Base-by-base conservation (phyloP, 1,284 basidiomycete species). In the Puccinia sorghi region DNA sequence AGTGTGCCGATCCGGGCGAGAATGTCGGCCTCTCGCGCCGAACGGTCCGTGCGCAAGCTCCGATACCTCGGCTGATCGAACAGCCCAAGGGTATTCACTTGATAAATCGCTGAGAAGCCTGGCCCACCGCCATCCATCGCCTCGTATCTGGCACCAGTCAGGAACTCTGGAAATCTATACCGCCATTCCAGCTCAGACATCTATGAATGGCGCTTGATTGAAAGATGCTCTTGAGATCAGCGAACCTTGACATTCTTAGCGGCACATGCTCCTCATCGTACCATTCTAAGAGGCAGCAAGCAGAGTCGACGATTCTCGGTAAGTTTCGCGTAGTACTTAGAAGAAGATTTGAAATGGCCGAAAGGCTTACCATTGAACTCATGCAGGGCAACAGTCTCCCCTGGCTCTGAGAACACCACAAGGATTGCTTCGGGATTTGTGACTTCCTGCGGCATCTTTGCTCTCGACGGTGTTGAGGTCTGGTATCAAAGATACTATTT, bases 231-330 rank as follows among this genome's bases (percentile, higher is more conserved):
- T 4, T 75, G 15, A 2, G 20, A 41, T 67, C 32, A n/a, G 48
- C 82, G 72, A 32, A 83, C 83, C 81, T 80, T 27, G 80, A 54
- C 80, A 83, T 83, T 0, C 85, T 83, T 2, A 86, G 77, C 1
- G 85, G 85, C 1, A 86, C 83, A 73, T 86, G 85, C 75, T 86
- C 85, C 73, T 82, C 81, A 80, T 85, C 85, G 82, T 86, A 86
- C 85, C 85, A 86, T 57, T 84, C 84, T 84, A 67, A 25, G 8
- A 17, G 46, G 9, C 43, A 1, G 17, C 1, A 25, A 32, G 9
- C 50, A 37, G n/a, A 17, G 20, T 41, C 12, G 27, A 12, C 0
- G 25, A 61, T 20, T 39, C 17, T 9, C 41, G 43, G 17, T 50
- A 20, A 4, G 9, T 50, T 50, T 9, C 17, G 17, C n/a, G n/a